phyloP scores from a whole-genome alignment of 2,329 filamentous ascomycete species.

The Curvularia eragrostidis region DNA sequence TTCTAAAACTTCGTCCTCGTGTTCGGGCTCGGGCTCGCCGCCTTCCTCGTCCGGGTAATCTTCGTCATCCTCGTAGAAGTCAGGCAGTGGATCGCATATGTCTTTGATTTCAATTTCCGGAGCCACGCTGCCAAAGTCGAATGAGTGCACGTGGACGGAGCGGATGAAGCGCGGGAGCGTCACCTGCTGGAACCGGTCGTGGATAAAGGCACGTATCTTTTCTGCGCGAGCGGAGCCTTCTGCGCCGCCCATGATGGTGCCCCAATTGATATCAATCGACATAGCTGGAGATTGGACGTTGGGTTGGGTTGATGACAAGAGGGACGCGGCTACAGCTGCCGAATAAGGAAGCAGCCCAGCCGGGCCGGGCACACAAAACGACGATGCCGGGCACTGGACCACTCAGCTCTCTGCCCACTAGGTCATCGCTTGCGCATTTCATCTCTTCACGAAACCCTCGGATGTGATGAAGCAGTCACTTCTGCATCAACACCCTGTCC shows the following conservation, averaged over 20 bases:
- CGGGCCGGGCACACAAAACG: slow-evolving; percentile 28
- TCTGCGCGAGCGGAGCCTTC: slow-evolving; percentile 86
- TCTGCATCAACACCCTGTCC: slow-evolving; percentile 28
- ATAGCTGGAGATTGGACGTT: slow-evolving; percentile 59
- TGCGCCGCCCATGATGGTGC: slow-evolving; percentile 84
- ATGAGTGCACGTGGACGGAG: slow-evolving; percentile 91
- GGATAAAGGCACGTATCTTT: slow-evolving; percentile 88
- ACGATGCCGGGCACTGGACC: slow-evolving; percentile 26
- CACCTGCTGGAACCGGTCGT: slow-evolving; percentile 93
- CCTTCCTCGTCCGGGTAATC: slow-evolving; percentile 67
- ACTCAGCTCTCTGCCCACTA: slow-evolving; percentile 19
- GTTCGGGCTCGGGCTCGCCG: slow-evolving; percentile 44
- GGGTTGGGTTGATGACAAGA: slow-evolving; percentile 35
- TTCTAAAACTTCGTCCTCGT: slow-evolving; percentile 44
- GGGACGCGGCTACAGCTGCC: slow-evolving; percentile 22
- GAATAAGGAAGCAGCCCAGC: slow-evolving; percentile 28
- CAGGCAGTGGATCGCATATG: slow-evolving; percentile 91
- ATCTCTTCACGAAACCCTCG: slow-evolving; percentile 22
- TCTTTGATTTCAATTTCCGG: slow-evolving; percentile 93
- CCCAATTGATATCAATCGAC: slow-evolving; percentile 99
- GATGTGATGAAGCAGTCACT: slow-evolving; percentile 26
- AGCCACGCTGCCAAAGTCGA: slow-evolving; percentile 84
- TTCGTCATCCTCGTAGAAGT: slow-evolving; percentile 89
- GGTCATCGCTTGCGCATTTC: slow-evolving; percentile 22
- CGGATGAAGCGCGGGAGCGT: slow-evolving; percentile 94